These are phyloP conservation scores for Pyracantha coccinea DNA, from an alignment of 331 rosid species.

Conservation along the genomic window DNA sequence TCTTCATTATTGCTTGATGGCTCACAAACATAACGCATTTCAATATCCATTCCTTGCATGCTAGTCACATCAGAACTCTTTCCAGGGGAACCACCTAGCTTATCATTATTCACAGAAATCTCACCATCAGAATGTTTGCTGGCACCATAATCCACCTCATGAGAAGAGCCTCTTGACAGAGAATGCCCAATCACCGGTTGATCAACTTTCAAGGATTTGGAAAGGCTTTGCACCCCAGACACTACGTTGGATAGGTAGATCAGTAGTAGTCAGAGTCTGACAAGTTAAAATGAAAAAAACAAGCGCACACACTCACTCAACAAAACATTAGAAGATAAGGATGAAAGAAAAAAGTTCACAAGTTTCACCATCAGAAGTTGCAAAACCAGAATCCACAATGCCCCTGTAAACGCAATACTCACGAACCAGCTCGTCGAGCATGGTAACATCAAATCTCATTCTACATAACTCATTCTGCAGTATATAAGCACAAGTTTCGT, in stretches of 20 bases:
- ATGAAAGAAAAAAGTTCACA: background rate
- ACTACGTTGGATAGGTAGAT: slow-evolving; percentile 19
- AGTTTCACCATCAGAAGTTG: slow-evolving; percentile 27
- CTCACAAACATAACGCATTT: slow-evolving; percentile 62
- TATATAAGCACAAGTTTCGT: slow-evolving; percentile 5
- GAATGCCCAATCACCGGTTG: slow-evolving; percentile 39
- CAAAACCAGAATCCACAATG: slow-evolving; percentile 68
- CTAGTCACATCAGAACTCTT: slow-evolving; percentile 65
- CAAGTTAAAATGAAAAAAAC: background rate
- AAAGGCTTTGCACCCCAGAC: slow-evolving; percentile 37
- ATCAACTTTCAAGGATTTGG: slow-evolving; percentile 44
- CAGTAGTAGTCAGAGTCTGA: slow-evolving; percentile 9
- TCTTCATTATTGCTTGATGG: slow-evolving; percentile 56
- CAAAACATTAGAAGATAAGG: background rate
- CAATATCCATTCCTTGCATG: slow-evolving; percentile 50
- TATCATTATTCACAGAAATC: slow-evolving; percentile 56
- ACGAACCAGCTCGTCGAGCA: slow-evolving; percentile 93
- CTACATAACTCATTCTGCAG: slow-evolving; percentile 93
- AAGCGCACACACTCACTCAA: background rate
- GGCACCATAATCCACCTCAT: slow-evolving; percentile 51
- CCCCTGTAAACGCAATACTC: slow-evolving; percentile 97
- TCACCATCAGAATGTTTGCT: slow-evolving; percentile 79
- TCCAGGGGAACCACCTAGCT: slow-evolving; percentile 61
- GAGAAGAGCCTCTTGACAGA: slow-evolving; percentile 57
- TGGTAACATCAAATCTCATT: slow-evolving; percentile 70